Conservation (phyloP, 2,329 filamentous ascomycete species). For the Nigrograna mackinnonii region DNA sequence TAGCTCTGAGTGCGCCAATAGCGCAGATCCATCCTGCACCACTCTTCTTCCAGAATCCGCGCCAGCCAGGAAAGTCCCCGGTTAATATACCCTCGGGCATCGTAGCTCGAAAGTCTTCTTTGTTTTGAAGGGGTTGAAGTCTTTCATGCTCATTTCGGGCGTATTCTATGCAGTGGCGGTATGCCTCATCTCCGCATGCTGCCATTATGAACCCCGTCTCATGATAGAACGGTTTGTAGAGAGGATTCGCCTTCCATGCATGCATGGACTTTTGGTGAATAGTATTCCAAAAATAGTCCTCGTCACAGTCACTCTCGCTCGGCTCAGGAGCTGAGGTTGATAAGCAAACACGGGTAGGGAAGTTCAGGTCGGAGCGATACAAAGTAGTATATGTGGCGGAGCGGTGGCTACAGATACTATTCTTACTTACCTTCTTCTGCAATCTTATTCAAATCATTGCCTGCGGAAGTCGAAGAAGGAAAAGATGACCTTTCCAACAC, state of each 20-base stretch:
- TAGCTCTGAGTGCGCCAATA: conserved; percentile 51
- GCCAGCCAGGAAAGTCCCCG: conserved; percentile 55
- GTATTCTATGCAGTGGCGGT: conserved; percentile 41
- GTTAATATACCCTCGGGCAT: conserved; percentile 58
- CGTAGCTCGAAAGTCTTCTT: conserved; percentile 52
- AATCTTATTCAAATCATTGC: conserved; percentile 55
- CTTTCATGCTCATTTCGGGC: conserved; percentile 35
- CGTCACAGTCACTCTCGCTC: conserved; percentile 27
- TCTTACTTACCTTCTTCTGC: conserved; percentile 42
- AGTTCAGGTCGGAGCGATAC: too few species aligned
- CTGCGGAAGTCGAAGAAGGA: conserved; percentile 50
- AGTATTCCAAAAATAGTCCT: conserved; percentile 38
- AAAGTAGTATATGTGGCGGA: too few species aligned
- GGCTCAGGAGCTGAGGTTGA: conserved; percentile 23
- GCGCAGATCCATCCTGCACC: conserved; percentile 60
- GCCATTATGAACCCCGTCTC: conserved; percentile 53
- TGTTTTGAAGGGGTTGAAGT: conserved; percentile 41
- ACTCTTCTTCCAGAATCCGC: conserved; percentile 50
- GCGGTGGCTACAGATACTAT: too few species aligned
- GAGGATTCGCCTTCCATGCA: conserved; percentile 48
- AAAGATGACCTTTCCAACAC: conserved; percentile 49
- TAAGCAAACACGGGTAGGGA: too few species aligned
- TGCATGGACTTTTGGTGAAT: conserved; percentile 40
- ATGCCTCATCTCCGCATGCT: conserved; percentile 45
- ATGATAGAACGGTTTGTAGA: conserved; percentile 51